Conservation (phyloP, 2,329 filamentous ascomycete genomes). For the Colletotrichum limetticola region DNA sequence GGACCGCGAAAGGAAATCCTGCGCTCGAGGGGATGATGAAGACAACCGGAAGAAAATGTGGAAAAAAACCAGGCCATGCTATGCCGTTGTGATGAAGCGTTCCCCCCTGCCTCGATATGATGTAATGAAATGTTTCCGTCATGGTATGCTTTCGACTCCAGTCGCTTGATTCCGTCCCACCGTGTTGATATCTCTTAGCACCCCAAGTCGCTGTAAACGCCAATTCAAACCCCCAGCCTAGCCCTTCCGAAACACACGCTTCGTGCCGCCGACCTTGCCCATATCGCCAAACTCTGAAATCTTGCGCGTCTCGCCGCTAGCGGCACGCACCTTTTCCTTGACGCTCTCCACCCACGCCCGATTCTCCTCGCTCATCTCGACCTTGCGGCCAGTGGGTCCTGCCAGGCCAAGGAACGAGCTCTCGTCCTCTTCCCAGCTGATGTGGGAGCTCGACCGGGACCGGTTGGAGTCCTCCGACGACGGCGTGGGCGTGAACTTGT, state of each 20-base stretch:
- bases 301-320: constrained; percentile 66
- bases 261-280: constrained; percentile 77
- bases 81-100: neutral
- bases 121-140: constrained; percentile 22
- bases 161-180: constrained; percentile 1
- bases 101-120: neutral
- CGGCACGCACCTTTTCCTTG: constrained; percentile 80
- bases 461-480: constrained; percentile 56
- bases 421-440: constrained; percentile 70
- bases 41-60: neutral
- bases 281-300: constrained; percentile 71
- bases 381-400: constrained; percentile 73
- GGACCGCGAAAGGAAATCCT: neutral
- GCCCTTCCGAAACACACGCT: constrained; percentile 72
- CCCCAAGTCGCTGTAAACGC: neutral
- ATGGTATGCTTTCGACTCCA: constrained; percentile 21
- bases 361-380: constrained; percentile 77
- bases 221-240: neutral
- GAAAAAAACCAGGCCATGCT: neutral
- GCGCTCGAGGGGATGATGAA: neutral
- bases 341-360: constrained; percentile 85
- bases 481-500: constrained; percentile 55
- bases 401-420: constrained; percentile 73
- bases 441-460: constrained; percentile 63
- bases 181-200: neutral